Percentiles rank a stretch among this genome's conserved stretches.
Evolutionary conservation across 1,139 yeast genomes (phyloP).

Genomic region (Neolecta irregularis): DNA sequence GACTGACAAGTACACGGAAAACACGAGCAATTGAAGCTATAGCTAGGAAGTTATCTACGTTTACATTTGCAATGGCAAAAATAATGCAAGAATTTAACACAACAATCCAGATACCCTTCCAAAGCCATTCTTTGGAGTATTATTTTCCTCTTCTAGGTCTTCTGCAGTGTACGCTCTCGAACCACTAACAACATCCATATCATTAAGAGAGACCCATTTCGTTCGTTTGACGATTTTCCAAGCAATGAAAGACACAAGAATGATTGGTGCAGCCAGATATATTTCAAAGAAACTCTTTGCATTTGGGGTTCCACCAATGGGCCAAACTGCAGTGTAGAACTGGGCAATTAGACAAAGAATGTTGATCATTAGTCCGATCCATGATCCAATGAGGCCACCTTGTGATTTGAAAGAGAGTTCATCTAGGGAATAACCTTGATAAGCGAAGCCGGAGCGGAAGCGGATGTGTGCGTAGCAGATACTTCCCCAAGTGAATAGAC

Average conservation of each 20-base stretch:
- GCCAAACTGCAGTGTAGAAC: constrained; percentile 64
- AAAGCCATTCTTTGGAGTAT: too few species aligned
- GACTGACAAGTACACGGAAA: too few species aligned
- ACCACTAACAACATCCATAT: too few species aligned
- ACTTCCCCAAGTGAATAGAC: constrained; percentile 66
- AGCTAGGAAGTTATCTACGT: too few species aligned
- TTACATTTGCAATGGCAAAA: too few species aligned
- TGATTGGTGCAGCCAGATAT: constrained; percentile 40
- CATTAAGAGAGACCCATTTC: constrained; percentile 7
- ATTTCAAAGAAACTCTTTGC: constrained; percentile 33
- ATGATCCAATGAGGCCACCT: constrained; percentile 58
- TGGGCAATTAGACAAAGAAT: constrained; percentile 54
- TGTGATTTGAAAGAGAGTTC: constrained; percentile 60
- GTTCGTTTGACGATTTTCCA: constrained; percentile 33
- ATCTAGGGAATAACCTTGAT: constrained; percentile 45
- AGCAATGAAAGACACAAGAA: constrained; percentile 33
- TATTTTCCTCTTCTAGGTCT: too few species aligned
- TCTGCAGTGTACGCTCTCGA: too few species aligned
- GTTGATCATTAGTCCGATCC: constrained; percentile 45
- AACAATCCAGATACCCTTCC: too few species aligned
- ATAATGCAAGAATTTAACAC: too few species aligned
- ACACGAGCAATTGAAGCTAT: too few species aligned
- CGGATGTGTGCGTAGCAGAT: constrained; percentile 62
- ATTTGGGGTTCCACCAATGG: constrained; percentile 37
- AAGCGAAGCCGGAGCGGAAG: constrained; percentile 56